Conservation (phyloP, 2,329 filamentous ascomycete genomes). For the Pleomassaria siparia region DNA sequence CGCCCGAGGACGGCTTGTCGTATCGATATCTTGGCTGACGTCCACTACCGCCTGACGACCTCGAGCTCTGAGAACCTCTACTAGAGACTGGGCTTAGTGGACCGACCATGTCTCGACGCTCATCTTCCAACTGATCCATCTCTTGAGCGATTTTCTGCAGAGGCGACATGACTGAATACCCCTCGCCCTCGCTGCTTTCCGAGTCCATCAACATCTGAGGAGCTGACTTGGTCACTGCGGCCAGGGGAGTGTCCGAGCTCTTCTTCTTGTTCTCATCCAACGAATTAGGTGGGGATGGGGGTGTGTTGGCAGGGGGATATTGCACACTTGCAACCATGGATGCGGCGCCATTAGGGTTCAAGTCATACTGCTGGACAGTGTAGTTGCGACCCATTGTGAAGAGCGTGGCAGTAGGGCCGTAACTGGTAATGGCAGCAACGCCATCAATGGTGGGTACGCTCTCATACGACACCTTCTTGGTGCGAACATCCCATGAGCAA, state of each 20-base stretch:
- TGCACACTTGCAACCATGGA: conserved; percentile 84
- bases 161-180: conserved; percentile 60
- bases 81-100: conserved; percentile 68
- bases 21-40: conserved; percentile 49
- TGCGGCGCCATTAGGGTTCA: conserved; percentile 70
- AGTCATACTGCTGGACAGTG: conserved; percentile 91
- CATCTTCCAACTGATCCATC: conserved; percentile 62
- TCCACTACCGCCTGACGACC: conserved; percentile 55
- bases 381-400: conserved; percentile 89
- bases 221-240: conserved; percentile 24
- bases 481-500: conserved; percentile 93
- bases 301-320: conserved; percentile 75
- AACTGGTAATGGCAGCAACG: conserved; percentile 80
- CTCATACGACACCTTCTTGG: conserved; percentile 94
- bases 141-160: conserved; percentile 74
- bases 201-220: conserved; percentile 50
- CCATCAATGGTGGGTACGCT: conserved; percentile 81
- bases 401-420: conserved; percentile 84
- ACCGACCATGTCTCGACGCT: conserved; percentile 63
- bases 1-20: conserved; percentile 44
- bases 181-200: conserved; percentile 70
- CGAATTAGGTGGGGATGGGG: conserved; percentile 80
- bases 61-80: conserved; percentile 62
- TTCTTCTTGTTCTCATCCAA: conserved; percentile 67
- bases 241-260: conserved; percentile 31